Evolutionary conservation across 2,329 filamentous ascomycete genomes (phyloP), one percentile per base, ranked within the genome.

Genomic region (Coniochaeta sp.): DNA sequence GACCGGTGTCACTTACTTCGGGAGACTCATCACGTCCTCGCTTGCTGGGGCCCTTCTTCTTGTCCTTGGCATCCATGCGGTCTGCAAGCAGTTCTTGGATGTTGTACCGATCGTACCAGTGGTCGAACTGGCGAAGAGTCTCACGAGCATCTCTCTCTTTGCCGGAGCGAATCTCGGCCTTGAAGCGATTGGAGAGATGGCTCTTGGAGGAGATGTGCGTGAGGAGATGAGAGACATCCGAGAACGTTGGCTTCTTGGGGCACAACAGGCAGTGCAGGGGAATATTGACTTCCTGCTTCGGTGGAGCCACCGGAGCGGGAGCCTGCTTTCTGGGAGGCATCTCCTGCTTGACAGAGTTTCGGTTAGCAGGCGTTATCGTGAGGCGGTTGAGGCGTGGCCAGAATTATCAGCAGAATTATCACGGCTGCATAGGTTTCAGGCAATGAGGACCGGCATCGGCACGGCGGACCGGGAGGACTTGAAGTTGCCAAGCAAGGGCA

Each of bases 141-240:
- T 77, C 66, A 22, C 78, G 75, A n/a, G 86, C 83, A n/a, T 71
- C 71, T n/a, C 76, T 67, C 54, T 95, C 87, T 45, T 80, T 76
- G 51, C 82, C 78, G 51, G 85, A 81, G 52, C 81, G 82, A 58
- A 96, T 81, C 61, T 89, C 85, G 50, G 90, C 78, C 62, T 89
- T 90, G 72, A 91, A 95, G 61, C 89, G 84, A 64, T 89, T 81
- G 54, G 90, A 85, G 30, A 96, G 74, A 66, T 97, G 92, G n/a
- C 87, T 87, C 66, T 96, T 96, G 57, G 91, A 96, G 54, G 87
- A 83, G 56, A 96, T 82, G 65, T 97, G 92, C 12, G 92, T 97
- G 63, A 97, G 81, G 32, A 96, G 76, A 67, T 96, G 92, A 30
- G 91, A 96, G 42, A 91, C 77, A 68, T 97, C 92, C 52, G 90